Conservation (phyloP, 106 monocot genomes). For the Acorus calamus region DNA sequence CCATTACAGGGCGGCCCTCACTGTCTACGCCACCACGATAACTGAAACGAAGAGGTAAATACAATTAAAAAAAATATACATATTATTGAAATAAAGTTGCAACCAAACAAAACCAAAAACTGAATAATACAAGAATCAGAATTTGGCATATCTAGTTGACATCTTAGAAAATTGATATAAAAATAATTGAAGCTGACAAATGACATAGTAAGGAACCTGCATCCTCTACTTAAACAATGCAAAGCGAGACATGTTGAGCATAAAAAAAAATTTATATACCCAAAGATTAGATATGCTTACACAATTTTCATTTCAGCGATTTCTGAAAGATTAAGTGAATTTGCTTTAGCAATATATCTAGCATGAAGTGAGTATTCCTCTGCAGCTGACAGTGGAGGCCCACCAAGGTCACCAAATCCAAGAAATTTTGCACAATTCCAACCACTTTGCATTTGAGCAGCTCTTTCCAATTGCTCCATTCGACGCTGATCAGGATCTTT, state of each 20-base stretch:
- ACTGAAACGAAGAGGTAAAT: conserved; percentile 31
- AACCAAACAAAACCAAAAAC: neutral
- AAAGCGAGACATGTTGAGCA: neutral
- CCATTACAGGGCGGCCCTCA: conserved; percentile 91
- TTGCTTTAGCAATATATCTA: conserved; percentile 94
- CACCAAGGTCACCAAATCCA: conserved; percentile 96
- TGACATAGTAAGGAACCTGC: too few species aligned
- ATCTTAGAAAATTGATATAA: too few species aligned
- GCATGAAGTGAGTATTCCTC: conserved; percentile 98
- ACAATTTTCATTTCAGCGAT: conserved; percentile 99
- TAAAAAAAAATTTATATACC: neutral
- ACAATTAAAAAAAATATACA: conserved; percentile 2
- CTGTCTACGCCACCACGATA: conserved; percentile 95
- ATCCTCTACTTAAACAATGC: too few species aligned
- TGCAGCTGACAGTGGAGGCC: conserved; percentile 78
- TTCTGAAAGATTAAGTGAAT: conserved; percentile 91
- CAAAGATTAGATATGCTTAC: conserved; percentile 34
- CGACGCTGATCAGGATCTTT: conserved; percentile 88
- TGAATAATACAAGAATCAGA: too few species aligned
- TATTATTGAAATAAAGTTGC: neutral
- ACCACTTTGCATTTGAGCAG: conserved; percentile 59
- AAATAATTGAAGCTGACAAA: too few species aligned
- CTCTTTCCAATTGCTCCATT: conserved; percentile 80
- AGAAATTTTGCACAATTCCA: conserved; percentile 73
- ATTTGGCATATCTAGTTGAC: too few species aligned